Base-by-base conservation (phyloP, 495 filamentous ascomycete species). In the Viridothelium virens region DNA sequence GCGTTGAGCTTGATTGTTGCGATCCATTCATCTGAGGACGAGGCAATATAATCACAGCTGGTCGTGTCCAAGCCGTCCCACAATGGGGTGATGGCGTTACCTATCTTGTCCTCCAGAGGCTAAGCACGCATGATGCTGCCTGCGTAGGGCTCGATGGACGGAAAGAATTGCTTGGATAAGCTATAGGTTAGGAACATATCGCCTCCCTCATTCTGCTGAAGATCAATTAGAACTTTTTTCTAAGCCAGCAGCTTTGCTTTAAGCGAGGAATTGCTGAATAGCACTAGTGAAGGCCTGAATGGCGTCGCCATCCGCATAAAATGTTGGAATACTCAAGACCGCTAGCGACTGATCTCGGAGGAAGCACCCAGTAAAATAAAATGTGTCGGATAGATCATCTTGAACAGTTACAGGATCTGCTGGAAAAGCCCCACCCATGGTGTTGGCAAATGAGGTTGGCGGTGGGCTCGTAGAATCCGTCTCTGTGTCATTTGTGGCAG, bases 171-270 rank as follows among this genome's bases (percentile, higher is more conserved):
- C 68, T 77, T 80, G 72, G 83, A 84, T 4, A 76, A 71, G 65
- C 81, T 79, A n/a, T 74, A 70, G 44, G 79, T 79, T 25, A 80
- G 72, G 2, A 78, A 65, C 3, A 73, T 66, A 34, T 70, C 67
- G 1, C 84, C 84, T 16, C 84, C 84, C 0, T 73, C 74, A 68
- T 87, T 87, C 12, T 72, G 70, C 0, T 79, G 74, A 3, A 87
- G 66, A 65, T 87, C 84, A 56, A 85, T 79, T 39, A 85, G 73
- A 14, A 83, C 67, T 63, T 79, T 79, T 80, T 31, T 79, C 73
- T 38, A 78, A 74, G 25, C 75, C 75, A 12, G 73, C 74, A 16
- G 67, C 68, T 62, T 76, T 75, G 38, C 73, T 77, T 36, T 70
- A 65, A 2, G 36, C 63, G 61, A 84, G 70, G 68, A 84, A 84